Evolutionary conservation across 2,329 filamentous ascomycete species (phyloP).

Genomic region (Thelonectria rubi): DNA sequence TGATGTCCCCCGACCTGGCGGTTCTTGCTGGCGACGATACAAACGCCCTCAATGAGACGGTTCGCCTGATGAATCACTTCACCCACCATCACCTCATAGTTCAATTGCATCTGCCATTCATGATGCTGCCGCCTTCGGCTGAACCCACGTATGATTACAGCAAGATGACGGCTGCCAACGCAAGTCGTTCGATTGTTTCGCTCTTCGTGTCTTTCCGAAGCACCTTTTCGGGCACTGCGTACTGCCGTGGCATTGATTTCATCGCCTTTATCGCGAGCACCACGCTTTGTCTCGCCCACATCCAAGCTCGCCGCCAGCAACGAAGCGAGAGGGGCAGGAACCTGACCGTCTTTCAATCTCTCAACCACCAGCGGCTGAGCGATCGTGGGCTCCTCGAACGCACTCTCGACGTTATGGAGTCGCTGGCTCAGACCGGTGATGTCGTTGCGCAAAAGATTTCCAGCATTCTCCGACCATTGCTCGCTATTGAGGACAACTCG

Average conservation of each 20-base stretch:
- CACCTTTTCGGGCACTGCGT: slow-evolving; percentile 42
- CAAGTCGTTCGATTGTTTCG: slow-evolving; percentile 50
- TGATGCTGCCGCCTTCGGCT: slow-evolving; percentile 43
- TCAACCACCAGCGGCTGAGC: slow-evolving; percentile 8
- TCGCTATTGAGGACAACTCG: not conserved
- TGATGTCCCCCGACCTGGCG: slow-evolving; percentile 38
- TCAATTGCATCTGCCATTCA: slow-evolving; percentile 53
- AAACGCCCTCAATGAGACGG: slow-evolving; percentile 44
- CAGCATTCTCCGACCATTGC: not conserved
- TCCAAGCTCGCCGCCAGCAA: slow-evolving; percentile 5
- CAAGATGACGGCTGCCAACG: slow-evolving; percentile 49
- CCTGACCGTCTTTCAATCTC: not conserved
- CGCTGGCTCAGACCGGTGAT: not conserved
- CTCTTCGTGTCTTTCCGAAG: slow-evolving; percentile 48
- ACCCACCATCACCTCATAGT: slow-evolving; percentile 51
- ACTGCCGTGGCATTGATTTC: slow-evolving; percentile 50
- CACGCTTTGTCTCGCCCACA: slow-evolving; percentile 47
- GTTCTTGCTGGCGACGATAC: slow-evolving; percentile 24
- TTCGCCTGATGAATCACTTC: slow-evolving; percentile 47
- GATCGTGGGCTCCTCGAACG: not conserved
- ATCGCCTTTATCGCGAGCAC: slow-evolving; percentile 50
- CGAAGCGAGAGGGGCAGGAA: not conserved
- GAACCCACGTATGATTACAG: slow-evolving; percentile 44
- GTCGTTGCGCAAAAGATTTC: not conserved
- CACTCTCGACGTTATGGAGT: not conserved